Evolutionary conservation across 257 asterid genomes (phyloP).

Genomic region (Plantago ovata): DNA sequence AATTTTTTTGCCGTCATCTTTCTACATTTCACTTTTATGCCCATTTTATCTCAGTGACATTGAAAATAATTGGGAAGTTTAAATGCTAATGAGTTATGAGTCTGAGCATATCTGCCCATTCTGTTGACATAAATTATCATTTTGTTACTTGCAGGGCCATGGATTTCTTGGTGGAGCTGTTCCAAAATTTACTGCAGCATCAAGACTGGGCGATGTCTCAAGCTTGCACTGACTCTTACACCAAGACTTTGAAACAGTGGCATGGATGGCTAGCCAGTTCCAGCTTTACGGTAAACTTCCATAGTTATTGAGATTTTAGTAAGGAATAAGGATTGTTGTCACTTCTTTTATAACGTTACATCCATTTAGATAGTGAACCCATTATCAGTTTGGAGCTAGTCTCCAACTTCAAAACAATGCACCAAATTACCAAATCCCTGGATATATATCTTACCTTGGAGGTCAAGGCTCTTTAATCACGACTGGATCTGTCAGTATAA

Average conservation of each 20-base stretch:
- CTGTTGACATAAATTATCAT: conserved; percentile 10
- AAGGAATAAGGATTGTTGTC: not conserved
- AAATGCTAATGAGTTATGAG: conserved; percentile 16
- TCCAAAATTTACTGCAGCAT: conserved; percentile 66
- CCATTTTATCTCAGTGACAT: conserved; percentile 9
- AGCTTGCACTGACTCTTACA: conserved; percentile 81
- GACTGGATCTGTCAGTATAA: too few relatives aligned
- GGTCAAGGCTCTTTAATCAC: too few relatives aligned
- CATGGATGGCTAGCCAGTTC: conserved; percentile 99
- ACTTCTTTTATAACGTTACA: not conserved
- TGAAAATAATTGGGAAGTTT: not conserved
- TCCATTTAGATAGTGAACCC: too few relatives aligned
- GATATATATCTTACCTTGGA: too few relatives aligned
- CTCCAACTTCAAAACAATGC: too few relatives aligned
- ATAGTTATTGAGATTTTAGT: not conserved
- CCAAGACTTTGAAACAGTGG: conserved; percentile 78
- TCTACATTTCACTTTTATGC: conserved; percentile 5
- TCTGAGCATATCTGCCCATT: conserved; percentile 8
- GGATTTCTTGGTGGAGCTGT: conserved; percentile 89
- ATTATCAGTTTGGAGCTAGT: too few relatives aligned
- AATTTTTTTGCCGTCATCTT: conserved; percentile 12
- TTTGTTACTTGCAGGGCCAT: conserved; percentile 62
- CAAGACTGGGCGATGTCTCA: conserved; percentile 92
- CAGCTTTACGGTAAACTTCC: conserved; percentile 63
- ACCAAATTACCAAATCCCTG: too few relatives aligned